Percentiles rank a stretch among this genome's conserved stretches.
phyloP scores from a whole-genome alignment of 495 filamentous ascomycete species.

The Talaromyces wortmannii region DNA sequence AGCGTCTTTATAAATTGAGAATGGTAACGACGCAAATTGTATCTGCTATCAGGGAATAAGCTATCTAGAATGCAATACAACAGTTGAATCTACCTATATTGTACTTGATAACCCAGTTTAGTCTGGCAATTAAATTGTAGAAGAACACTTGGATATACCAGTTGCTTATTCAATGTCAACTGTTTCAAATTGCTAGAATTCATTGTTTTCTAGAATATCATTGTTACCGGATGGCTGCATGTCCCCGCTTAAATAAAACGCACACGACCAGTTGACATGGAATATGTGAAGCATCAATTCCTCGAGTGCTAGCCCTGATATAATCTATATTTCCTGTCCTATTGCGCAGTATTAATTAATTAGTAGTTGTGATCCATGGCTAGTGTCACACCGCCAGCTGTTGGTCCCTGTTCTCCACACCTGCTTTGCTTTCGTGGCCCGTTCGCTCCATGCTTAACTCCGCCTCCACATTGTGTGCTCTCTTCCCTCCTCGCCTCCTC shows the following conservation, averaged over 20 bases:
- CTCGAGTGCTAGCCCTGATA: no score
- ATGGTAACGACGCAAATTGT: not conserved
- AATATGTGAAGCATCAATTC: no score
- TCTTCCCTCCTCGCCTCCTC: slow-evolving; percentile 5
- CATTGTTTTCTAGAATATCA: no score
- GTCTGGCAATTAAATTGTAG: not conserved
- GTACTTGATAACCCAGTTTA: not conserved
- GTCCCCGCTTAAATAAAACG: no score
- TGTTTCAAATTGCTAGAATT: no score
- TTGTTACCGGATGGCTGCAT: no score
- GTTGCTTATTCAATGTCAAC: no score
- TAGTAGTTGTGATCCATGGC: no score
- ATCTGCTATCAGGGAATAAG: not conserved
- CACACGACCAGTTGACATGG: no score
- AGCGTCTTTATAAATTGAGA: not conserved
- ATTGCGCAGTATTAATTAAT: no score
- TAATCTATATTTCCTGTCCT: no score
- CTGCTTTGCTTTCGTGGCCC: slow-evolving; percentile 12
- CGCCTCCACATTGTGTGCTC: not conserved
- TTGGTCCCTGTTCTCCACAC: not conserved
- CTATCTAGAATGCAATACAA: not conserved
- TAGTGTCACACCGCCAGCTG: not conserved
- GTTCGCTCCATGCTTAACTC: slow-evolving; percentile 2
- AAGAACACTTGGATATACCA: no score
- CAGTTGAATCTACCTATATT: not conserved